Evolutionary conservation across 163 green algal genomes (phyloP), one percentile per base, ranked within the genome.

Genomic region (Scenedesmus sp.): DNA sequence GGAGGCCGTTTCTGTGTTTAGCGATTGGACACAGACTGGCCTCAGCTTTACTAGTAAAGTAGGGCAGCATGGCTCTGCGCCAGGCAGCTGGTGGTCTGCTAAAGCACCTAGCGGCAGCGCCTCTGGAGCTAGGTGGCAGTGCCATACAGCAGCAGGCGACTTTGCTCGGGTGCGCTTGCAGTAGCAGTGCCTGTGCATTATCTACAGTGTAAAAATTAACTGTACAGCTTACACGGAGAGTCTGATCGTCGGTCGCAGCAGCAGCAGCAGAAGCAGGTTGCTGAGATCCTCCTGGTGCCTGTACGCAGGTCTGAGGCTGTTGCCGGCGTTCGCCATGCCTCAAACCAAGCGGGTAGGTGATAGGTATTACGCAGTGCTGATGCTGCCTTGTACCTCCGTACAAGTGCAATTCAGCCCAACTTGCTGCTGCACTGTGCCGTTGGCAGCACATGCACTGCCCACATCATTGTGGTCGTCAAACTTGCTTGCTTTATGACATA

Each of bases 341-440:
- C 92, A 42, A 96, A 96, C 86, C 94, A 96, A 93, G 94, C 94
- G 90, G 95, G 95, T 97, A 79, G 82, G 92, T 40, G 16, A 20
- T 76, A 16, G 37, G 30, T 10, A 40, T 40, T 76, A 18, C 40
- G 7, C 30, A 37, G 18, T 16, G 30, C 30, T 76, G 65, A 9
- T 76, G 65, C 65, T 76, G 65, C 65, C 30, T 76, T 76, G 65
- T 30, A 40, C 7, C 30, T 76, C 15, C 7, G 30, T 40, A 7
- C 26, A 26, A 18, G 65, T 20, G 65, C 65, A 76, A 20, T 22
- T 30, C 2, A 3, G 65, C 65, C 65, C 65, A 76, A 76, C 30
- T 40, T 40, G 65, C 65, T 76, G 65, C 65, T 76, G 30, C 65
- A 76, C 10, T 72, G 59, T 72, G 33, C 65, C 40, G 65, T 76